phyloP scores from a whole-genome alignment of 371 early-diverging fungal species.

The Chytridium lagenaria region DNA sequence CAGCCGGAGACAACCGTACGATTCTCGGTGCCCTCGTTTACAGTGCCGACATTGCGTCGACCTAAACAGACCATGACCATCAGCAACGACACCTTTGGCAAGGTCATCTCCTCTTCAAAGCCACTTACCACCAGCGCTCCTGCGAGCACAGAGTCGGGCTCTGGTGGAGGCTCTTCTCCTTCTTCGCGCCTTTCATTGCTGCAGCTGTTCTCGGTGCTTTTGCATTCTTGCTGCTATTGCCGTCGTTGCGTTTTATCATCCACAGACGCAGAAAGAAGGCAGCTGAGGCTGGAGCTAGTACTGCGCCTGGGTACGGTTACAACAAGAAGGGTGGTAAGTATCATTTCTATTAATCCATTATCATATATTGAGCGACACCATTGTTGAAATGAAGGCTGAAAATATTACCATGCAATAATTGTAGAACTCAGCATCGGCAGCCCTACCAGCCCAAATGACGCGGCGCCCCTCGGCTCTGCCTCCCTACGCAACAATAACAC shows the following conservation, averaged over 20 bases:
- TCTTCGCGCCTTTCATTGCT: slow-evolving; percentile 12
- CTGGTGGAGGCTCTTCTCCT: not conserved
- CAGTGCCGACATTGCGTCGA: not conserved
- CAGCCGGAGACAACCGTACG: slow-evolving; percentile 1
- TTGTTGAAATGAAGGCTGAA: not conserved
- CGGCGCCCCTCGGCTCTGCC: not conserved
- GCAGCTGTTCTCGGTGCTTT: slow-evolving; percentile 11
- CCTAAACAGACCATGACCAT: not conserved
- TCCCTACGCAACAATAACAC: not conserved
- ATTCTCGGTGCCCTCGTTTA: slow-evolving; percentile 1
- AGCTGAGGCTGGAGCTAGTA: not conserved
- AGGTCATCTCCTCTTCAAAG: not conserved
- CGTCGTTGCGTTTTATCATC: slow-evolving; percentile 2
- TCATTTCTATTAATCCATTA: too few species aligned
- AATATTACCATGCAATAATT: too few species aligned
- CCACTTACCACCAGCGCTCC: not conserved
- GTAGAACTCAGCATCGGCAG: not conserved
- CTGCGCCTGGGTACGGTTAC: not conserved
- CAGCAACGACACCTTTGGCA: slow-evolving; percentile 9
- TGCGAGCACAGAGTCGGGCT: not conserved
- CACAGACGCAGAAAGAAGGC: slow-evolving; percentile 4
- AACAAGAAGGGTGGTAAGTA: slow-evolving; percentile 19
- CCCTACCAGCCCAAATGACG: not conserved
- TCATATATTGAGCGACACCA: not conserved
- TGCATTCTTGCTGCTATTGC: slow-evolving; percentile 15